Evolutionary conservation across 1,284 basidiomycete genomes (phyloP).

Genomic region (Puccinia polysora): DNA sequence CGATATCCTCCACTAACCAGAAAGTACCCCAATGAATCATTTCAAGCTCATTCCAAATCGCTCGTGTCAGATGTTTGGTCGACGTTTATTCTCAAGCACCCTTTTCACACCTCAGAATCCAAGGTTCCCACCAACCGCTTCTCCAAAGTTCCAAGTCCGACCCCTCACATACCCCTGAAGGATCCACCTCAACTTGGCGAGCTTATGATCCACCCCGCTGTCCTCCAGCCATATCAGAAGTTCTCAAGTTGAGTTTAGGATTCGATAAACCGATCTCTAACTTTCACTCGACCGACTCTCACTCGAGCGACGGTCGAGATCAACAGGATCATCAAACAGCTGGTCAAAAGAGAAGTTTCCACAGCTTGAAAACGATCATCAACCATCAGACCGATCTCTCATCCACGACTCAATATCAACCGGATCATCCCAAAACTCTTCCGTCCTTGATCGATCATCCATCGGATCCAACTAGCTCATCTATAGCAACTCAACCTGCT

Average conservation of each 20-base stretch:
- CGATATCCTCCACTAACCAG: too few relatives aligned
- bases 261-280: background rate
- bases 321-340: constrained; percentile 2
- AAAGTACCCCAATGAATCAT: background rate
- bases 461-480: background rate
- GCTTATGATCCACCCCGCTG: constrained; percentile 30
- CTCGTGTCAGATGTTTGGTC: constrained; percentile 14
- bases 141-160: background rate
- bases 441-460: background rate
- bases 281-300: background rate
- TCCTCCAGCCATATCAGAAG: constrained; percentile 13
- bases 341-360: constrained; percentile 14
- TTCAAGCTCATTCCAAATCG: background rate
- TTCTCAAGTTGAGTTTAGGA: constrained; percentile 4
- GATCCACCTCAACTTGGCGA: constrained; percentile 16
- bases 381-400: constrained; percentile 30
- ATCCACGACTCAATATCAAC: background rate
- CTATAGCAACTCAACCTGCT: background rate
- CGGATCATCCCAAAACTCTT: constrained; percentile 5
- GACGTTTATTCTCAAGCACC: constrained; percentile 33
- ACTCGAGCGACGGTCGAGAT: too few relatives aligned
- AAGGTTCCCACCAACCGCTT: background rate
- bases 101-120: constrained; percentile 27
- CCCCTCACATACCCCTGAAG: constrained; percentile 20
- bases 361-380: constrained; percentile 35